Conservation (phyloP, 140 eudicot species). For the Stevia rebaudiana region DNA sequence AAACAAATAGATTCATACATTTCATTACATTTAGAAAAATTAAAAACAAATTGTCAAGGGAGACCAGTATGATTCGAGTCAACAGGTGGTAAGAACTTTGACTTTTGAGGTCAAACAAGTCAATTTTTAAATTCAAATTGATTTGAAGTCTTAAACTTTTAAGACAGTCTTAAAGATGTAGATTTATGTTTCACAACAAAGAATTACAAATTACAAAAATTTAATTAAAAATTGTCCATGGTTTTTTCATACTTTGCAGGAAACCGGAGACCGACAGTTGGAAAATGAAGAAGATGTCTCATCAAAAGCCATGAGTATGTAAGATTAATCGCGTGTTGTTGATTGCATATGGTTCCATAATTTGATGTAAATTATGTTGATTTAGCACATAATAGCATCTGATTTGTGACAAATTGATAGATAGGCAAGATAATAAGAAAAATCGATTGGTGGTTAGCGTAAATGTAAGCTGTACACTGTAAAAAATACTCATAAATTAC, state of each 20-base stretch:
- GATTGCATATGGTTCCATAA: slow-evolving; percentile 18
- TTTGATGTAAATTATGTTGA: slow-evolving; percentile 26
- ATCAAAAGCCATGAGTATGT: slow-evolving; percentile 74
- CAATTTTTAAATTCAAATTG: neutral
- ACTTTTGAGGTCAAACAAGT: neutral
- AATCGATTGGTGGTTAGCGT: neutral
- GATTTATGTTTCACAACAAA: too few species aligned
- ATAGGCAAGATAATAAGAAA: slow-evolving; percentile 9
- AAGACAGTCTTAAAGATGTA: too few species aligned
- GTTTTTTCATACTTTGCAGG: slow-evolving; percentile 32
- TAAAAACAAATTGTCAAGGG: neutral
- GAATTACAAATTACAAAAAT: too few species aligned
- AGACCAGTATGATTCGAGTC: neutral
- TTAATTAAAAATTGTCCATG: too few species aligned
- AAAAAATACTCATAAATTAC: slow-evolving; percentile 6
- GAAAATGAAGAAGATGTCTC: slow-evolving; percentile 53
- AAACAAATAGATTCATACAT: neutral
- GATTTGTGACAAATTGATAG: slow-evolving; percentile 27
- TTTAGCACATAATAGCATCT: slow-evolving; percentile 29
- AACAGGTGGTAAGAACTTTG: slow-evolving; percentile 33
- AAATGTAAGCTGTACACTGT: slow-evolving; percentile 21
- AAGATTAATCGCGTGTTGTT: slow-evolving; percentile 18
- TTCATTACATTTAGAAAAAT: neutral
- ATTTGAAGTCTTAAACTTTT: neutral
- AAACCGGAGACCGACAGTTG: slow-evolving; percentile 34